A percentile compares a stretch with the other conserved stretches of the same genome.
Conservation (phyloP, 2,329 filamentous ascomycete species). For the Fusarium mundagurra region DNA sequence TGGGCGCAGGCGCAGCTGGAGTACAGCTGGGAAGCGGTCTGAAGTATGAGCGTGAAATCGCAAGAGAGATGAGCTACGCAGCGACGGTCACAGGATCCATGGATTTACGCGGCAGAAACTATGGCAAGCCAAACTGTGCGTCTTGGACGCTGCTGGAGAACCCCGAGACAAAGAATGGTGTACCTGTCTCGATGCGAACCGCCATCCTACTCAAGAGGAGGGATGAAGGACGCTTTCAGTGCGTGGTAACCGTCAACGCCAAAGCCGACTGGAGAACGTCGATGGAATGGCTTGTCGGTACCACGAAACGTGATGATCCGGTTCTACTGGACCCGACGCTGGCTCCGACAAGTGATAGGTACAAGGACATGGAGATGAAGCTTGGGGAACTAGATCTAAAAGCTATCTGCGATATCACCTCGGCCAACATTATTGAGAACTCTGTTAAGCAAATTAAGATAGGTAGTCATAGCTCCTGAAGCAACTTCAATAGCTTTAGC, state of each 20-base stretch:
- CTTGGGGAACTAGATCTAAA: not conserved
- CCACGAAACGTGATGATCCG: not conserved
- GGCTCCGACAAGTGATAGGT: not conserved
- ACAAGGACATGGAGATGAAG: constrained; percentile 2
- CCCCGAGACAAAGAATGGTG: not conserved
- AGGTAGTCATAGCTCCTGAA: not conserved
- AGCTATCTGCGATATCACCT: not conserved
- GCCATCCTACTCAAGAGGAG: not conserved
- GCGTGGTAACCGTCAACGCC: not conserved
- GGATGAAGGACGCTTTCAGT: not conserved
- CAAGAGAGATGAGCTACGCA: not conserved
- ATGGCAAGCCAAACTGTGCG: not conserved
- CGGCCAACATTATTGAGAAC: not conserved
- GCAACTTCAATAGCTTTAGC: fast-evolving
- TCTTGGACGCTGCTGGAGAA: constrained; percentile 24
- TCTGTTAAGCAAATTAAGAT: not conserved
- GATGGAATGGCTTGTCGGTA: not conserved
- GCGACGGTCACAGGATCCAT: not conserved
- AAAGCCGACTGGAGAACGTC: not conserved
- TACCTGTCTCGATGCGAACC: not conserved
- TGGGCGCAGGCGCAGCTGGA: not conserved
- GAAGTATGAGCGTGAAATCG: not conserved
- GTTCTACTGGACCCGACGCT: not conserved
- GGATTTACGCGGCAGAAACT: not conserved
- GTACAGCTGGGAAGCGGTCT: not conserved